Evolutionary conservation across 2,329 filamentous ascomycete species (phyloP).

Genomic region (Aspergillus brunneoviolaceus): DNA sequence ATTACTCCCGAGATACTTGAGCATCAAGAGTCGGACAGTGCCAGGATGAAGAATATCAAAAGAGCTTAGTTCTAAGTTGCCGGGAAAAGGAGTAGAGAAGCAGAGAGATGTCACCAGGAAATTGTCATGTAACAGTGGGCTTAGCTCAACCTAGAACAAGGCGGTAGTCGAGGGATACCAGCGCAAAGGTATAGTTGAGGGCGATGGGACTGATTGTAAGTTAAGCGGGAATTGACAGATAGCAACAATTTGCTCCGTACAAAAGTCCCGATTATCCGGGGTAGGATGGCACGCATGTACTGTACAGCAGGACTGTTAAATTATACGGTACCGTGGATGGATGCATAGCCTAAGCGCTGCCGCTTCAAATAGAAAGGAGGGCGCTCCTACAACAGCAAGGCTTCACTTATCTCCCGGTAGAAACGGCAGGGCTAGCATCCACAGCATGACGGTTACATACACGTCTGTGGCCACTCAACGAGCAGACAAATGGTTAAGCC

Average conservation of each 20-base stretch:
- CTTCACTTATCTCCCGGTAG: neutral
- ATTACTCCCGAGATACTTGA: neutral
- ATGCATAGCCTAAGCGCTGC: neutral
- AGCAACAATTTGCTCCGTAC: neutral
- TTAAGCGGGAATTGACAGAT: neutral
- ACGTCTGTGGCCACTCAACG: neutral
- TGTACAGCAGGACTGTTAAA: neutral
- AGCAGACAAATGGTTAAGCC: neutral
- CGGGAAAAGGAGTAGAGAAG: neutral
- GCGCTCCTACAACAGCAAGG: neutral
- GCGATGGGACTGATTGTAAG: neutral
- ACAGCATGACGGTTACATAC: neutral
- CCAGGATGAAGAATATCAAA: neutral
- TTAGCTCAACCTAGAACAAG: conserved; percentile 1
- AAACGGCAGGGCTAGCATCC: neutral
- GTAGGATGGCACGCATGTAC: neutral
- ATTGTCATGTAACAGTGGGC: neutral
- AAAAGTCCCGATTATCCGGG: neutral
- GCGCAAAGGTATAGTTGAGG: neutral
- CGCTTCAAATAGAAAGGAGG: neutral
- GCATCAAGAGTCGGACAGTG: neutral
- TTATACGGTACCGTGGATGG: neutral
- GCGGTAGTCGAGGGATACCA: neutral
- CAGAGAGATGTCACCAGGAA: neutral
- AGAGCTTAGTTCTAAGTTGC: neutral